Percentiles rank a stretch among this genome's conserved stretches.
Conservation (phyloP, 2,329 filamentous ascomycete species). For the Exophiala sp. region DNA sequence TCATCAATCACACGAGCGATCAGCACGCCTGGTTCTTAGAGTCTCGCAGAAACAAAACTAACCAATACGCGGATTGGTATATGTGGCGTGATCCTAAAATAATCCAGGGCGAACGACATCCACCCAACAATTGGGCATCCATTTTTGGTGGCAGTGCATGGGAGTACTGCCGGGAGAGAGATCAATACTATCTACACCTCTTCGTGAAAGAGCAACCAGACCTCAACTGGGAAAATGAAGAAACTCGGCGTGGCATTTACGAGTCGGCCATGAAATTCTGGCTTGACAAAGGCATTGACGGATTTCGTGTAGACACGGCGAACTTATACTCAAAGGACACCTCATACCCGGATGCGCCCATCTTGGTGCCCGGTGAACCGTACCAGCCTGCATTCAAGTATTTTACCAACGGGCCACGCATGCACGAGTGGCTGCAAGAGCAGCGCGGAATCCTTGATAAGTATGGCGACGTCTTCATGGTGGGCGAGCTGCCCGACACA, state of each 20-base stretch:
- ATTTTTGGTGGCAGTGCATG: constrained; percentile 38
- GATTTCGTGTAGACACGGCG: constrained; percentile 60
- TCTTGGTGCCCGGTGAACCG: constrained; percentile 39
- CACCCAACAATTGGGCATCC: constrained; percentile 57
- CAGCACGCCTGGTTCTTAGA: constrained; percentile 58
- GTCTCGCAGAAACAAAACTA: constrained; percentile 39
- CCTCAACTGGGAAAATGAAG: constrained; percentile 71
- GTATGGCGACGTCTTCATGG: constrained; percentile 58
- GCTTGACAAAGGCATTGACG: constrained; percentile 66
- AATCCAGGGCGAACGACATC: constrained; percentile 53
- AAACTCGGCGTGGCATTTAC: constrained; percentile 63
- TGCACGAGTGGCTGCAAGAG: constrained; percentile 57
- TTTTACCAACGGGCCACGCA: constrained; percentile 51
- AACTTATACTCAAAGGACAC: constrained; percentile 29
- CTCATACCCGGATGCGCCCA: constrained; percentile 32
- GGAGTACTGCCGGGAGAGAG: constrained; percentile 27
- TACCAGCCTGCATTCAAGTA: constrained; percentile 54
- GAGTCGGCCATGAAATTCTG: constrained; percentile 68
- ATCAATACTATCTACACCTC: constrained; percentile 67
- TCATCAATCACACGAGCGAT: constrained; percentile 71
- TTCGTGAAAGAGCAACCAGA: constrained; percentile 72
- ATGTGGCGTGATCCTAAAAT: constrained; percentile 61
- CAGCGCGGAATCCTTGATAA: constrained; percentile 53
- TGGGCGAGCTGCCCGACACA: constrained; percentile 56
- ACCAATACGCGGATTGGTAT: constrained; percentile 60